A percentile compares a stretch with the other conserved stretches of the same genome.
Evolutionary conservation across 2,329 filamentous ascomycete genomes (phyloP).

Genomic region (Fonsecaea monophora): DNA sequence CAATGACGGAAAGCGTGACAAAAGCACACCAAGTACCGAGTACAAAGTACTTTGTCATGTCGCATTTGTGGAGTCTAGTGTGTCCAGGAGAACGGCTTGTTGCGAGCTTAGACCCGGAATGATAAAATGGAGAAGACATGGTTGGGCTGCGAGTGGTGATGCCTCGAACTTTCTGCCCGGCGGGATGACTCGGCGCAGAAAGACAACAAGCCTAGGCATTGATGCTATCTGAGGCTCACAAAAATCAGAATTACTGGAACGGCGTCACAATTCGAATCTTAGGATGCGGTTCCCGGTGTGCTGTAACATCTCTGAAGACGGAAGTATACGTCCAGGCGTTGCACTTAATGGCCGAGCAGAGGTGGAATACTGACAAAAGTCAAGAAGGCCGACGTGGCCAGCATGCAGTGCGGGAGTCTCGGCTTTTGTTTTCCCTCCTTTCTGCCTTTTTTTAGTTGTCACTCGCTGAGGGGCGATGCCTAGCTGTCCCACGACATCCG

Average conservation of each 20-base stretch:
- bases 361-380: background rate
- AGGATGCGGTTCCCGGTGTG: background rate
- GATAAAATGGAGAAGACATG: background rate
- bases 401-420: slow-evolving; percentile 13
- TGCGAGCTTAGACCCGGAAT: background rate
- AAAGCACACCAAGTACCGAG: background rate
- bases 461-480: background rate
- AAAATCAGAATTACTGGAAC: background rate
- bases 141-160: background rate
- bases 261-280: background rate
- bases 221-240: background rate
- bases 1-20: background rate
- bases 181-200: background rate
- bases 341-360: background rate
- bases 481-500: slow-evolving; percentile 6
- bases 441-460: background rate
- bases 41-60: background rate
- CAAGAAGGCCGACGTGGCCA: background rate
- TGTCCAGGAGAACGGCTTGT: background rate
- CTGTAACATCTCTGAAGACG: background rate
- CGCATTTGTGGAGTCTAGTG: background rate
- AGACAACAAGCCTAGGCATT: background rate
- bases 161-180: slow-evolving; percentile 3
- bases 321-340: background rate
- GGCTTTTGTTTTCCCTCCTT: slow-evolving; percentile 7